Conservation (phyloP, 257 asterid species). For the Jacaranda mimosifolia region DNA sequence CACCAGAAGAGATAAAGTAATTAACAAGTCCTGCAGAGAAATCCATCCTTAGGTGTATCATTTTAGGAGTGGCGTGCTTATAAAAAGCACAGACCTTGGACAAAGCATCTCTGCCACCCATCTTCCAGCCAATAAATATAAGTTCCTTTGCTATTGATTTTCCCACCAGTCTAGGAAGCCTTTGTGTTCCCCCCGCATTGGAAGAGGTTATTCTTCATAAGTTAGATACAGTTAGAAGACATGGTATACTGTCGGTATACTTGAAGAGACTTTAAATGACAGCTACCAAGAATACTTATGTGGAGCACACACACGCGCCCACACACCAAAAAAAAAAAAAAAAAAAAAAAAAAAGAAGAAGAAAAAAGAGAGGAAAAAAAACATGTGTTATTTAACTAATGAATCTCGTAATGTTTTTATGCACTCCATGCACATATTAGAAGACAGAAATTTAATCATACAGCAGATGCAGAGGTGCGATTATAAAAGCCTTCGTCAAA, state of each 20-base stretch:
- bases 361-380: not conserved
- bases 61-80: conserved; percentile 12
- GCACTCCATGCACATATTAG: not conserved
- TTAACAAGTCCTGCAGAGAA: conserved; percentile 81
- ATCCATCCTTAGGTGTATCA: conserved; percentile 25
- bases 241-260: conserved; percentile 7
- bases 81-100: conserved; percentile 35
- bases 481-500: not conserved
- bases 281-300: conserved; percentile 15
- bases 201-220: conserved; percentile 36
- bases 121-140: conserved; percentile 64
- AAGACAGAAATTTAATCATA: not conserved
- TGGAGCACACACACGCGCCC: not conserved
- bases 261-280: conserved; percentile 27
- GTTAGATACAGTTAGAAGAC: conserved; percentile 29
- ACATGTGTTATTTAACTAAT: not conserved
- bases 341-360: too few species aligned
- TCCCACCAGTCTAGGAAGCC: conserved; percentile 96
- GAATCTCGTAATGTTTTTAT: conserved; percentile 1
- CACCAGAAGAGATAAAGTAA: conserved; percentile 82
- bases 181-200: conserved; percentile 97
- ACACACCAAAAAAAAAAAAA: too few species aligned
- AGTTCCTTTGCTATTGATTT: conserved; percentile 87
- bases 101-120: conserved; percentile 53
- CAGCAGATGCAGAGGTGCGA: conserved; percentile 7